Conservation (phyloP, 164 flowering plant genomes). For the Magnolia sinica region DNA sequence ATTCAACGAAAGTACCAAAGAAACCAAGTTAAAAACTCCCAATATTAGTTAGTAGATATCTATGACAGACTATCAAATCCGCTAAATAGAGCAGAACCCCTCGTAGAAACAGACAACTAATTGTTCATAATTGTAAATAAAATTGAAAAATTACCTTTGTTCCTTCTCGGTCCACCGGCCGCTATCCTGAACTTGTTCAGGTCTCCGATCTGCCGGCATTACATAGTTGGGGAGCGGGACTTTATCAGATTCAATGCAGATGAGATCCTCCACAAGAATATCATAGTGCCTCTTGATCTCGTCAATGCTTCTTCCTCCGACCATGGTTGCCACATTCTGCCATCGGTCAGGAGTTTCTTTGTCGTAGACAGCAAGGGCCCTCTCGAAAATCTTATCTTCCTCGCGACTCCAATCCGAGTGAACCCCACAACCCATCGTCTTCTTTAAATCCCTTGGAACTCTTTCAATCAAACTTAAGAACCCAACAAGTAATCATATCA, state of each 20-base stretch:
- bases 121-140: neutral
- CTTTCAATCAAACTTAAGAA: neutral
- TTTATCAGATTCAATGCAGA: constrained; percentile 48
- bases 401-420: constrained; percentile 60
- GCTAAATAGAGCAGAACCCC: neutral
- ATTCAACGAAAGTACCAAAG: too few species aligned
- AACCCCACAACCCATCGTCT: neutral
- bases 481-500: neutral
- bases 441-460: neutral
- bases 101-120: neutral
- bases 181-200: neutral
- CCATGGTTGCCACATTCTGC: constrained; percentile 55
- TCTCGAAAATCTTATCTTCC: constrained; percentile 69
- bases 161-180: neutral
- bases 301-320: constrained; percentile 47
- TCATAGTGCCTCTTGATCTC: constrained; percentile 60
- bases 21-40: too few species aligned
- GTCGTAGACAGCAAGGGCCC: constrained; percentile 56
- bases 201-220: constrained; percentile 1
- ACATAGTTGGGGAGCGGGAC: constrained; percentile 7
- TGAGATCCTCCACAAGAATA: constrained; percentile 53
- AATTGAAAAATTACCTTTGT: neutral
- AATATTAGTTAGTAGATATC: too few species aligned
- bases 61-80: neutral
- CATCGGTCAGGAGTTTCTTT: constrained; percentile 55